Base-by-base conservation (phyloP, 2,329 filamentous ascomycete species). In the Paraphaeosphaeria minitans region DNA sequence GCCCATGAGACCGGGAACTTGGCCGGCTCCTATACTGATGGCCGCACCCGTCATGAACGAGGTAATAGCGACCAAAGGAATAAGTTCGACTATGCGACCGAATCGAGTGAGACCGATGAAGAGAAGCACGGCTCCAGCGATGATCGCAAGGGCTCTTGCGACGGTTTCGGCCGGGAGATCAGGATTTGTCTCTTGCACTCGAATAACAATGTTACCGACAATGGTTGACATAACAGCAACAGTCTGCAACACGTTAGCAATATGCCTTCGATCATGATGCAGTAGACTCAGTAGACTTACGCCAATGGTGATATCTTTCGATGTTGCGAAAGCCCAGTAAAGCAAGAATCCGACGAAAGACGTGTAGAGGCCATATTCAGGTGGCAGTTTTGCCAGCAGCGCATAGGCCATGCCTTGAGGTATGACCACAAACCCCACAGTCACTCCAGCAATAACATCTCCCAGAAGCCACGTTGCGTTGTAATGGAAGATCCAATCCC, bases 41-140 rank as follows among this genome's bases (percentile, higher is more conserved):
- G 95, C 93, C 2, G 94, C 97, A 10, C 95, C 95, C 0, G 95
- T 98, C 93, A 98, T 98, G 82, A 97, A 99, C 3, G 94, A 93
- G 0, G 92, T 93, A 54, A 98, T 91, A 0, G 93, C 91, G 1
- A 93, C 89, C 55, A 98, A 84, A 1, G 95, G 91, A 68, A 99
- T 98, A 69, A 98, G 85, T 66, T 99, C 93, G 46, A 98, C 93
- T 47, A 99, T 89, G 85, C 93, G 96, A 10, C 95, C 95, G 41
- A 89, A 85, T 45, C 94, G 87, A 37, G 90, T 80, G 2, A 97
- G 80, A 12, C 95, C 95, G 61, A 98, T 86, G 66, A 88, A 87
- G 42, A 90, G 83, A 47, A 98, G 89, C 56, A 97, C 91, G 35
- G 83, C 83, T 46, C 95, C 95, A 7, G 87, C 83, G 60, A 98